Conservation (phyloP, 1,139 yeast species). For the Tardiomyces depauwii region DNA sequence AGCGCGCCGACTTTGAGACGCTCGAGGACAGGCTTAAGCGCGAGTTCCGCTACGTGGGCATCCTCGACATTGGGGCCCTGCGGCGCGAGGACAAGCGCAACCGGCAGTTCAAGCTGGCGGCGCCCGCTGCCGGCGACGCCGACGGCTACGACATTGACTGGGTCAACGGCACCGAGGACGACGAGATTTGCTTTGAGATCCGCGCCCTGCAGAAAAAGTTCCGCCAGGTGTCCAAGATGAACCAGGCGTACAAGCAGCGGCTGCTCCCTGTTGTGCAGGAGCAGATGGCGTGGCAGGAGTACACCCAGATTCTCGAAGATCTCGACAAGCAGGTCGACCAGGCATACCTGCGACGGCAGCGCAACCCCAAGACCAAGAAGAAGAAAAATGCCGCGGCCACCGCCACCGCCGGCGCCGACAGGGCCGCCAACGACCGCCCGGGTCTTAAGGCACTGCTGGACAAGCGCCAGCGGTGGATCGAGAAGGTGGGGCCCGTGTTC, state of each 20-base stretch:
- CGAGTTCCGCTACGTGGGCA: conserved; percentile 84
- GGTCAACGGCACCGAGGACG: conserved; percentile 80
- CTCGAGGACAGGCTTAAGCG: conserved; percentile 81
- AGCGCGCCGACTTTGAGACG: conserved; percentile 52
- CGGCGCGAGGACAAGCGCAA: conserved; percentile 25
- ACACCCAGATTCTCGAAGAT: conserved; percentile 79
- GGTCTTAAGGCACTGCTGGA: conserved; percentile 73
- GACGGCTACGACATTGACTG: conserved; percentile 48
- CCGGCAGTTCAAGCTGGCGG: conserved; percentile 18
- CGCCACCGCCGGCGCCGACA: conserved; percentile 3
- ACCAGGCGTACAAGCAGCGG: conserved; percentile 54
- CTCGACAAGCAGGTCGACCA: conserved; percentile 95
- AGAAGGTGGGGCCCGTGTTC: conserved; percentile 79
- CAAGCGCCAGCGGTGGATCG: conserved; percentile 81
- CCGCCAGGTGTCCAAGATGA: conserved; percentile 47
- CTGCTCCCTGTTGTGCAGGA: conserved; percentile 73
- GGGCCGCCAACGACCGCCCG: conserved; percentile 34
- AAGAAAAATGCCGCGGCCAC: conserved; percentile 31
- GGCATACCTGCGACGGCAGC: conserved; percentile 73
- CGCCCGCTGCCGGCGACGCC: conserved; percentile 2
- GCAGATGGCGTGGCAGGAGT: conserved; percentile 93
- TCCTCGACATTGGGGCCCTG: conserved; percentile 42
- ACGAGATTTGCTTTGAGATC: conserved; percentile 82
- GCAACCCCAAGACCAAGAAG: conserved; percentile 74
- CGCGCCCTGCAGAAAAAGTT: conserved; percentile 62